Evolutionary conservation across 306 rosid genomes (phyloP), one percentile per base, ranked within the genome.

Genomic region (Cicer judaicum): DNA sequence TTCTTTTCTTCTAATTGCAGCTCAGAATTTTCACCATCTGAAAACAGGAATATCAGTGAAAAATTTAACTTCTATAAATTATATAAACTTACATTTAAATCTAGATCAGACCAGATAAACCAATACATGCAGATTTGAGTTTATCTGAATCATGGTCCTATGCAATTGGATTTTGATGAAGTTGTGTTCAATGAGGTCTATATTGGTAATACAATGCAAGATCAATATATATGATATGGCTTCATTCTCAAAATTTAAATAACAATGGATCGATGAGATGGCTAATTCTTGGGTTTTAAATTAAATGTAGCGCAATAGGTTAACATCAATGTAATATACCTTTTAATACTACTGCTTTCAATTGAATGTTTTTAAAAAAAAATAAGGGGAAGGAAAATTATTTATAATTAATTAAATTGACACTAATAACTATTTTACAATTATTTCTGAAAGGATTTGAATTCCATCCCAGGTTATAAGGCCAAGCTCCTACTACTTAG

Each of bases 21-120:
- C 41, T 75, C 75, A 72, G 89, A 89, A 80, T 36, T 70, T 57
- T 84, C 89, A 38, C 55, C 83, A 66, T 79, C 99, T 90, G 89
- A 80, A 60, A 65, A 66, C 55, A 83, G 18, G 80, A 74, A 83
- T 41, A 62, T 41, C 72, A 73, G 70, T 68, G 5, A 60, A 66
- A 81, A 34, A 63, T 64, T 81, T 38, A 72, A 79, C 9, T 64
- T 66, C 1, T 18, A 69, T 18, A 70, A 14, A 42, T n/a, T 5
- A 49, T 48, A 46, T 50, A 70, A 10, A 41, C 38, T 69, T 21
- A 52, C 8, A 55, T 15, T 12, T 24, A 41, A 38, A 74, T 46
- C 42, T 13, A 0, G 13, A 43, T 19, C 16, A 44, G 39, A 71
- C 18, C 6, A 42, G 50, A 68, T 41, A 54, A 44, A 61, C 50